phyloP scores from a whole-genome alignment of 257 asterid genomes.

The Voacanga thouarsii region DNA sequence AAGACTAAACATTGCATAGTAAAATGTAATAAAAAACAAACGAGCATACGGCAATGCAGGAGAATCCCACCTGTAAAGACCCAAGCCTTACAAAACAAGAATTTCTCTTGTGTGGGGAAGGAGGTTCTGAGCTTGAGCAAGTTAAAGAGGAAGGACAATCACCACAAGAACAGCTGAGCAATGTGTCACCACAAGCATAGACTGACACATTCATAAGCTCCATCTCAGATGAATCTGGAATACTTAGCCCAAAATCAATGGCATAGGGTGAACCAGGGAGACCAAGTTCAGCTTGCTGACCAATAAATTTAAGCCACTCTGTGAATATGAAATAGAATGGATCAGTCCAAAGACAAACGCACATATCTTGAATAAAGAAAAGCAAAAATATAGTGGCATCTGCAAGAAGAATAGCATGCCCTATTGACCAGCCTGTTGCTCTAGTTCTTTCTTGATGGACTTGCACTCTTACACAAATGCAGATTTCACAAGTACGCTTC shows the following conservation, averaged over 20 bases:
- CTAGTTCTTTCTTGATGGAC: background rate
- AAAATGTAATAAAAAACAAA: background rate
- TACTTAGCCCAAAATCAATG: constrained; percentile 60
- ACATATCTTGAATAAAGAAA: background rate
- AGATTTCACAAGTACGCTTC: background rate
- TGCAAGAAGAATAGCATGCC: background rate
- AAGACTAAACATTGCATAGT: background rate
- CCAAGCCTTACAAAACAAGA: constrained; percentile 85
- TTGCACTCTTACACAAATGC: background rate
- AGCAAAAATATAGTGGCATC: background rate
- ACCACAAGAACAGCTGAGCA: constrained; percentile 97
- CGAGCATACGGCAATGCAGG: background rate
- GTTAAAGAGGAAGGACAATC: constrained; percentile 80
- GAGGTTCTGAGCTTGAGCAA: constrained; percentile 68
- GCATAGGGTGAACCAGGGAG: constrained; percentile 91
- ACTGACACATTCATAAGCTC: constrained; percentile 75
- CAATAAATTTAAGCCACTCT: constrained; percentile 91
- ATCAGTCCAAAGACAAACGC: background rate
- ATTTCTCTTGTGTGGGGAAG: constrained; percentile 52
- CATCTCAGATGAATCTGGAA: constrained; percentile 75
- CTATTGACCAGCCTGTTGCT: background rate
- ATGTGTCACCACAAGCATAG: constrained; percentile 85
- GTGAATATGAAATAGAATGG: constrained; percentile 34
- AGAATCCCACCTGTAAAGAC: constrained; percentile 61
- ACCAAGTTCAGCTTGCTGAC: constrained; percentile 65